Conservation (phyloP, 2,329 filamentous ascomycete genomes). For the Pseudogymnoascus pannorum region DNA sequence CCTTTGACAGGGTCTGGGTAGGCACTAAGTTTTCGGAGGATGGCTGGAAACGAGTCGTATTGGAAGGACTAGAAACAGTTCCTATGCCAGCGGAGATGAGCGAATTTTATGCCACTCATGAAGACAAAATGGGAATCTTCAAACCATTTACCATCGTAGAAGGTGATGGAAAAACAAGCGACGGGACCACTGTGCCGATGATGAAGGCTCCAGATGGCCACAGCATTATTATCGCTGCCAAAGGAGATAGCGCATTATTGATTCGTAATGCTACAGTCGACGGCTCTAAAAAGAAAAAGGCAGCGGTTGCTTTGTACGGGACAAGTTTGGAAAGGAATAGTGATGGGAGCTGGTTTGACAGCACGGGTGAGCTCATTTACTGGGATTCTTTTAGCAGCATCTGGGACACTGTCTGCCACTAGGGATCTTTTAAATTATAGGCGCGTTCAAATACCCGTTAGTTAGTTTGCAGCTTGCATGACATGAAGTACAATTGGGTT, state of each 20-base stretch:
- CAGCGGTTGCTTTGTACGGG: neutral
- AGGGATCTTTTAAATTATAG: neutral
- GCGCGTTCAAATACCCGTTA: neutral
- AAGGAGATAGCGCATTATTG: neutral
- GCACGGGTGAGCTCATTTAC: neutral
- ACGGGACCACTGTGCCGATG: neutral
- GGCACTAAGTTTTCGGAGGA: conserved; percentile 19
- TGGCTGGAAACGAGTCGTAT: conserved; percentile 20
- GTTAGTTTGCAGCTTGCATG: neutral
- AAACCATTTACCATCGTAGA: conserved; percentile 1
- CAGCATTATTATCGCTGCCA: conserved; percentile 16
- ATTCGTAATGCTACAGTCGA: neutral
- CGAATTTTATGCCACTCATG: neutral
- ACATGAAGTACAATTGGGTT: neutral
- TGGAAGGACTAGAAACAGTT: conserved; percentile 19
- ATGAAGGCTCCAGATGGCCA: conserved; percentile 15
- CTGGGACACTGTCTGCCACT: neutral
- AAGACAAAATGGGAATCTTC: conserved; percentile 1
- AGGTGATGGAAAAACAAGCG: neutral
- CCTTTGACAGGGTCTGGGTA: conserved; percentile 63
- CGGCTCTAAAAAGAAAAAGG: neutral
- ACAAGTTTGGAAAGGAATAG: neutral
- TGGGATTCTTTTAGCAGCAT: neutral
- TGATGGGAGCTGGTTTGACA: neutral
- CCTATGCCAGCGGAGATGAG: conserved; percentile 7